Conservation (phyloP, 2,329 filamentous ascomycete genomes). For the Incumbomyces delicatus region DNA sequence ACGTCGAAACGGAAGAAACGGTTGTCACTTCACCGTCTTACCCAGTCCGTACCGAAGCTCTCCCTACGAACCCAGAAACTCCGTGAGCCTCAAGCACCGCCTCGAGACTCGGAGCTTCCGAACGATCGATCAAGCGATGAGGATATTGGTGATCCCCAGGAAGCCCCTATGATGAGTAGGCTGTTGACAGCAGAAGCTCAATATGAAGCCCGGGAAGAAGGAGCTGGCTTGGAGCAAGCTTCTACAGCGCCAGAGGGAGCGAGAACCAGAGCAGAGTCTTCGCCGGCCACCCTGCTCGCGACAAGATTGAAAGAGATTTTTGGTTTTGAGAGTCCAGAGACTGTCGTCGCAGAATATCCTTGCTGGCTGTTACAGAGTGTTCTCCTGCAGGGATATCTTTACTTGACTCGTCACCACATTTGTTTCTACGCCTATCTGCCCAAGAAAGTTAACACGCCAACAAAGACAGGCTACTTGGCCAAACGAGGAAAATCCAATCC, state of each 20-base stretch:
- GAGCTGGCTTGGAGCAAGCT: conserved; percentile 6
- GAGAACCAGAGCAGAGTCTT: conserved; percentile 27
- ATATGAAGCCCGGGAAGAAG: conserved; percentile 29
- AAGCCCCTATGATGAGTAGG: conserved; percentile 64
- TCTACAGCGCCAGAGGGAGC: conserved; percentile 18
- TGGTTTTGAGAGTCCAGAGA: conserved; percentile 68
- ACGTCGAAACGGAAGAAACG: conserved; percentile 12
- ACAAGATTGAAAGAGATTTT: conserved; percentile 74
- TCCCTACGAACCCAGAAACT: conserved; percentile 21
- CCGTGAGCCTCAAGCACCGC: conserved; percentile 4
- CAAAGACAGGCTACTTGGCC: conserved; percentile 78
- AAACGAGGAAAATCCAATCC: conserved; percentile 85
- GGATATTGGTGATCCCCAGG: conserved; percentile 29
- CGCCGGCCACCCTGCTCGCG: conserved; percentile 50
- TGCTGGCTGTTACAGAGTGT: conserved; percentile 91
- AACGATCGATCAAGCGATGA: conserved; percentile 14
- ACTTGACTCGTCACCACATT: conserved; percentile 84
- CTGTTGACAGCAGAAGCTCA: conserved; percentile 65
- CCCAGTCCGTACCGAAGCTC: conserved; percentile 54
- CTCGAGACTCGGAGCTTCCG: conserved; percentile 13
- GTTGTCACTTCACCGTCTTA: conserved; percentile 48
- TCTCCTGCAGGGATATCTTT: conserved; percentile 87
- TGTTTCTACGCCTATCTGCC: conserved; percentile 98
- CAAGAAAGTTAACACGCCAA: conserved; percentile 68
- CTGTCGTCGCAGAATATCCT: conserved; percentile 81